Evolutionary conservation across 1,139 yeast genomes (phyloP).

Genomic region (Kodamaea alishanica): DNA sequence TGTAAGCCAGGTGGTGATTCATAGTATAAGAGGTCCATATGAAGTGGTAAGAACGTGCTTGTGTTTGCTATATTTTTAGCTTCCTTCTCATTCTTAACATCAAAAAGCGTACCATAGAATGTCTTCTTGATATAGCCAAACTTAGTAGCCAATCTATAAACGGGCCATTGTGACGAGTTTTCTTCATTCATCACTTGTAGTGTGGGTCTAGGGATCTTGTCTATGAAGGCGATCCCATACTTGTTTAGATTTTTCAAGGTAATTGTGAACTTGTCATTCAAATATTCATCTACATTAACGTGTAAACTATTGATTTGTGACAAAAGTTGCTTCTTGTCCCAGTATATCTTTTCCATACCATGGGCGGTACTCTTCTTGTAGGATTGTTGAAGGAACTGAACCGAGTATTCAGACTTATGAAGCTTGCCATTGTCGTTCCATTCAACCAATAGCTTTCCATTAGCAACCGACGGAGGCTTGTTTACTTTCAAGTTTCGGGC

Average conservation of each 20-base stretch:
- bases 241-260: conserved; percentile 49
- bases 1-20: conserved; percentile 87
- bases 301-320: conserved; percentile 17
- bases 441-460: conserved; percentile 38
- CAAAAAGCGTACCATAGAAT: conserved; percentile 71
- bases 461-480: conserved; percentile 27
- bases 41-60: conserved; percentile 62
- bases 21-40: conserved; percentile 76
- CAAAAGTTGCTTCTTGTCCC: conserved; percentile 36
- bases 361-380: conserved; percentile 23
- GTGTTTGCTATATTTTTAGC: conserved; percentile 81
- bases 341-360: conserved; percentile 20
- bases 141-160: conserved; percentile 47
- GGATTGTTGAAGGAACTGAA: conserved; percentile 45
- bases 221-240: conserved; percentile 58
- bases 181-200: conserved; percentile 21
- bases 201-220: conserved; percentile 45
- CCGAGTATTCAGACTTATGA: conserved; percentile 40
- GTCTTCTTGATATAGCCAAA: conserved; percentile 73
- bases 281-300: conserved; percentile 42
- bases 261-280: conserved; percentile 33
- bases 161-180: conserved; percentile 39
- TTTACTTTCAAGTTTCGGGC: conserved; percentile 22
- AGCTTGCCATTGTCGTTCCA: conserved; percentile 52
- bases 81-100: conserved; percentile 55